phyloP scores from a whole-genome alignment of 805 yeast genomes.

The Limtongia smithiae region DNA sequence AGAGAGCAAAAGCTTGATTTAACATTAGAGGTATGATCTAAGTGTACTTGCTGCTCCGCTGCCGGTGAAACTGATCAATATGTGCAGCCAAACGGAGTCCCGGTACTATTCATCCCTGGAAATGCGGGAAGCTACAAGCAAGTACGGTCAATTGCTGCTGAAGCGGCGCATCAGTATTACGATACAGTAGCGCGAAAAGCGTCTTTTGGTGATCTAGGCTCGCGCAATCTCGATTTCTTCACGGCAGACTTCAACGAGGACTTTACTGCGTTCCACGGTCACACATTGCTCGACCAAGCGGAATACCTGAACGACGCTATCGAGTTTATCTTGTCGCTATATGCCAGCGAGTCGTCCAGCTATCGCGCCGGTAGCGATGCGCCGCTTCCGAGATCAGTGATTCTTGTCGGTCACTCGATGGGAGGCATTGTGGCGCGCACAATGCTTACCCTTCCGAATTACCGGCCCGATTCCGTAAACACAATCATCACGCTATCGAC shows the following conservation, averaged over 20 bases:
- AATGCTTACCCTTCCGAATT: constrained; percentile 76
- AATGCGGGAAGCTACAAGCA: constrained; percentile 94
- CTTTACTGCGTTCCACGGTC: constrained; percentile 92
- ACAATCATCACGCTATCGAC: constrained; percentile 82
- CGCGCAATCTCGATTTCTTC: constrained; percentile 71
- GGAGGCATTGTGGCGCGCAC: constrained; percentile 94
- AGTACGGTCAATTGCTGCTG: constrained; percentile 87
- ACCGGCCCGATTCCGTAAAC: constrained; percentile 65
- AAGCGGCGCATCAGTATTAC: constrained; percentile 55
- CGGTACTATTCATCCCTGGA: constrained; percentile 92
- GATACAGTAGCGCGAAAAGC: constrained; percentile 36
- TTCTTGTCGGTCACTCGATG: constrained; percentile 90
- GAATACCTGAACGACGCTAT: constrained; percentile 89
- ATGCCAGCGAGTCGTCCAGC: constrained; percentile 36
- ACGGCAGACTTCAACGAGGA: constrained; percentile 94
- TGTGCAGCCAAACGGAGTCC: constrained; percentile 65
- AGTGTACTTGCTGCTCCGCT: neutral
- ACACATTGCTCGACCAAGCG: constrained; percentile 89
- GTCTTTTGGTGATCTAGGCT: constrained; percentile 28
- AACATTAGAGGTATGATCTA: constrained; percentile 11
- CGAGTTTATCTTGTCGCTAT: constrained; percentile 65
- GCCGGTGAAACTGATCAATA: no score
- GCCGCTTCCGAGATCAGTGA: constrained; percentile 59
- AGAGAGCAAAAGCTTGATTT: constrained; percentile 61
- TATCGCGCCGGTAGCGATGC: constrained; percentile 31